Percentiles rank a stretch among this genome's conserved stretches.
Conservation (phyloP, 192 early-diverging fungal species). For the Coemansia sp. region DNA sequence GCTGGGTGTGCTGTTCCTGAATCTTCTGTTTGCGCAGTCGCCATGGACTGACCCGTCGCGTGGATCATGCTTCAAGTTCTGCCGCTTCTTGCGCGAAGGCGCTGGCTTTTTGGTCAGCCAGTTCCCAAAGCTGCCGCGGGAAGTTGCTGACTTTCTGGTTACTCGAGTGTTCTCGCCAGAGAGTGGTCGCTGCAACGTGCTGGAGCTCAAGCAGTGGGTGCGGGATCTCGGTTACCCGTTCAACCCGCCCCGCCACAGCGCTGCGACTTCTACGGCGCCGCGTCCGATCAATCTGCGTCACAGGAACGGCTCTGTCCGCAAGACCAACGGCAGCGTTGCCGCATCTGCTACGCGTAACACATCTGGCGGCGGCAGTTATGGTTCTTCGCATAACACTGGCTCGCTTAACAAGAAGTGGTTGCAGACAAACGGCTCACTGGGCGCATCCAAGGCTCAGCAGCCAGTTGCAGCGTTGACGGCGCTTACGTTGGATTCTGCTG, state of each 20-base stretch:
- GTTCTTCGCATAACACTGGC: conserved; percentile 1
- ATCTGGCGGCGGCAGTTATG: neutral
- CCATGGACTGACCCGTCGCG: conserved; percentile 72
- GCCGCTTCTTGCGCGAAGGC: conserved; percentile 61
- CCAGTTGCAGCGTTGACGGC: conserved; percentile 18
- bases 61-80: conserved; percentile 60
- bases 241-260: conserved; percentile 12
- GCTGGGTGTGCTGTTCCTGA: conserved; percentile 71
- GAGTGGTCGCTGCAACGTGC: conserved; percentile 55
- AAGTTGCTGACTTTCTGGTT: conserved; percentile 63
- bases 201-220: conserved; percentile 58
- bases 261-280: neutral
- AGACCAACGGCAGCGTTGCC: neutral
- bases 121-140: conserved; percentile 60
- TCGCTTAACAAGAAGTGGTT: conserved; percentile 45
- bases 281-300: conserved; percentile 13
- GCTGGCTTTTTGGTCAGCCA: conserved; percentile 59
- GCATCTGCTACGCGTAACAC: neutral
- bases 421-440: conserved; percentile 1
- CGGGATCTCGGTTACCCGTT: conserved; percentile 47
- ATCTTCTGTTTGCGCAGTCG: conserved; percentile 67
- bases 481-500: conserved; percentile 23
- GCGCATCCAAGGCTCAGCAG: conserved; percentile 2
- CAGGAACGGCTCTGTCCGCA: conserved; percentile 24
- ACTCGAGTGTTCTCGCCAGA: conserved; percentile 63